Percentiles rank a stretch among this genome's conserved stretches.
Conservation (phyloP, 805 yeast species). For the Myxozyma neotropica region DNA sequence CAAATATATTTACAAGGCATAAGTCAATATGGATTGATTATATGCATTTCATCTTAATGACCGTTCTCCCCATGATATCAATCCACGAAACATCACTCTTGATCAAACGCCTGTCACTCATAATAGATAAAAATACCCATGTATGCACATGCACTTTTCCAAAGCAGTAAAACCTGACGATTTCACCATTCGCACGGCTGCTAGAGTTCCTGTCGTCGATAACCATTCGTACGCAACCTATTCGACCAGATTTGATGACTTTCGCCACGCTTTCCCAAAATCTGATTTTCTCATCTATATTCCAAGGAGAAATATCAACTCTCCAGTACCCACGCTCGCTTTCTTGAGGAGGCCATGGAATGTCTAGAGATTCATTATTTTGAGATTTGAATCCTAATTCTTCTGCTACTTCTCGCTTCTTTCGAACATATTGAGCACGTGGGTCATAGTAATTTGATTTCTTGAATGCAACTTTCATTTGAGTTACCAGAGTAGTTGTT, state of each 20-base stretch:
- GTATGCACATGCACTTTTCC: constrained; percentile 26
- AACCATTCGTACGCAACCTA: constrained; percentile 17
- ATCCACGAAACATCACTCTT: constrained; percentile 10
- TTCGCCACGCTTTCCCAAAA: constrained; percentile 20
- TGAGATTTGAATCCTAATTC: not conserved
- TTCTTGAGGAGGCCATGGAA: constrained; percentile 13
- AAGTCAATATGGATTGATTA: not conserved
- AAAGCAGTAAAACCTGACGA: constrained; percentile 23
- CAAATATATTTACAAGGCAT: not conserved
- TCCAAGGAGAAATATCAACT: constrained; percentile 17
- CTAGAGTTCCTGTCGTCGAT: not conserved
- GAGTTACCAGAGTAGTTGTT: constrained; percentile 10
- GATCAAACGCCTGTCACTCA: constrained; percentile 19
- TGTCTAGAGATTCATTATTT: not conserved
- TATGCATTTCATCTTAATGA: not conserved
- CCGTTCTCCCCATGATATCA: constrained; percentile 12
- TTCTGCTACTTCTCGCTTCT: not conserved
- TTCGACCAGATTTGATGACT: constrained; percentile 15
- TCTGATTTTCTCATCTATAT: constrained; percentile 7
- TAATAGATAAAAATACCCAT: constrained; percentile 23
- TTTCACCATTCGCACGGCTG: not conserved
- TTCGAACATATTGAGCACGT: constrained; percentile 13
- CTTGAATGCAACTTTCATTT: constrained; percentile 7
- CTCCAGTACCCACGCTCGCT: constrained; percentile 28
- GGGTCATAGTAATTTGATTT: constrained; percentile 15